Evolutionary conservation across 2,329 filamentous ascomycete species (phyloP), one percentile per base, ranked within the genome.

Genomic region (Clarireedia hainanense): DNA sequence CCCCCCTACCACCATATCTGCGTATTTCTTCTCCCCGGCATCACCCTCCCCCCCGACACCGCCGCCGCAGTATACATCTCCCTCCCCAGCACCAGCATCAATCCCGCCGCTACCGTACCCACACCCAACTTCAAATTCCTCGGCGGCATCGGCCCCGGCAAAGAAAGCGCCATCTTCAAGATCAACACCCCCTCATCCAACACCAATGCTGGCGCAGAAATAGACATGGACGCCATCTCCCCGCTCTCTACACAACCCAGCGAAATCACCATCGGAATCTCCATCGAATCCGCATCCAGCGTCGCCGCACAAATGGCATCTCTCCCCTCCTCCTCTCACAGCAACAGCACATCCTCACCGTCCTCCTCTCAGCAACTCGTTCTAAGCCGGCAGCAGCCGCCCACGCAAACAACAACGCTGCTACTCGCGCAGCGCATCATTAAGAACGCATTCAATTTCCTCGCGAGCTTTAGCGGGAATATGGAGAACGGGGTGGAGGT

Each of bases 391-490:
- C 23, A 26, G 5, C 23, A 30, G 26, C 20, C n/a, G 5, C 27
- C 30, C 1, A 24, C n/a, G 2, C 49, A 45, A 6, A 26, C 47
- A n/a, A 77, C 80, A n/a, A 94, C 90, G 0, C 83, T 89, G 61
- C 75, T 90, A 2, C 77, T 99, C 24, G 94, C 94, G 30, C 91
- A 97, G 73, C 79, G 89, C 61, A 96, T 99, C 64, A 97, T 99
- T 65, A 87, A 89, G 65, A 96, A 96, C 71, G 94, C 92, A 14
- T 99, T 97, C 72, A 96, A 99, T 72, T 97, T 96, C 70, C 76
- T 99, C 56, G 84, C 92, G 3, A 88, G 90, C 65, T 97, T 95
- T 75, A 89, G 86, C 58, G 82, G 83, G 39, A 79, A 80, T 56
- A 76, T 76, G 50, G 78, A 79, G 24, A 79, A 76, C 2, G 87